Percentiles rank a stretch among this genome's conserved stretches.
These are phyloP conservation scores for Castanopsis chinensis DNA, from an alignment of 306 rosid species.

Conservation along the genomic window DNA sequence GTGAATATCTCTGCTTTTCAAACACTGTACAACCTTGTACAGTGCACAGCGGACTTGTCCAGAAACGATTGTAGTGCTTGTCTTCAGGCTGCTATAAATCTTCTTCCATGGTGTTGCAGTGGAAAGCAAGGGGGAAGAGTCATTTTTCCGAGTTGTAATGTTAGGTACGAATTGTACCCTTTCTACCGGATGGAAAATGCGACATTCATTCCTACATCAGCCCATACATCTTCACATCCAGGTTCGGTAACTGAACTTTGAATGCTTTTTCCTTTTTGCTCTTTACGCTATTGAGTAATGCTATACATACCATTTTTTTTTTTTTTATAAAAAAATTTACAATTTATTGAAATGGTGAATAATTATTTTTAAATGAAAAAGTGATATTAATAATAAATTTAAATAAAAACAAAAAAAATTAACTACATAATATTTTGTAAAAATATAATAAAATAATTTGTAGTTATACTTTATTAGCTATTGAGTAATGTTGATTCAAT, in stretches of 20 bases:
- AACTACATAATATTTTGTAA: rapidly evolving
- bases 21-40: conserved; percentile 13
- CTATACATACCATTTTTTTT: too few species aligned
- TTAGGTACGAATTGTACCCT: conserved; percentile 26
- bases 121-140: conserved; percentile 12
- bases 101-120: neutral
- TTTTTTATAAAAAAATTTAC: too few species aligned
- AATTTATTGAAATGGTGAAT: too few species aligned
- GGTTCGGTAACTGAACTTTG: neutral
- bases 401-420: rapidly evolving
- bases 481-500: too few species aligned
- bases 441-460: too few species aligned
- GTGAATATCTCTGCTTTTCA: neutral
- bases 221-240: neutral
- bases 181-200: conserved; percentile 11
- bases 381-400: rapidly evolving
- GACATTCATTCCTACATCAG: neutral
- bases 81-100: neutral
- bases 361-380: too few species aligned
- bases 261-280: too few species aligned
- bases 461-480: rapidly evolving
- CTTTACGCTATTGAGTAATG: too few species aligned
- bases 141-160: conserved; percentile 23
- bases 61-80: neutral
- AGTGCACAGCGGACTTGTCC: conserved; percentile 32